Percentiles rank a stretch among this genome's conserved stretches.
phyloP scores from a whole-genome alignment of 148 eudicot species.

The Heliamphora exappendiculata region DNA sequence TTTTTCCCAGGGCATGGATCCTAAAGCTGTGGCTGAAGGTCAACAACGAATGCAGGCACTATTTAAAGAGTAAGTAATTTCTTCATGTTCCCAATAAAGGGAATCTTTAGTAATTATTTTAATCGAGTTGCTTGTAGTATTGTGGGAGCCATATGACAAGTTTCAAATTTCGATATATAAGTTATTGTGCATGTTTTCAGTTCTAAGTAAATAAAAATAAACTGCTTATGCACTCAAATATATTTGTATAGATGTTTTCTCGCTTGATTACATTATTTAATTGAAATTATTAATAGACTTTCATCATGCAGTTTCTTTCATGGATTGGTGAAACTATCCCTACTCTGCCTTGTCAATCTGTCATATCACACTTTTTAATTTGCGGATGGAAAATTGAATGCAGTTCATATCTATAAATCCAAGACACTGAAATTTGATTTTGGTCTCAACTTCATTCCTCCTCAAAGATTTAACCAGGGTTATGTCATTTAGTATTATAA shows the following conservation, averaged over 20 bases:
- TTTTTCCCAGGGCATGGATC: conserved; percentile 65
- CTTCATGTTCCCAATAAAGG: conserved; percentile 9
- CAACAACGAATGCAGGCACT: conserved; percentile 49
- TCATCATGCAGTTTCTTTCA: neutral
- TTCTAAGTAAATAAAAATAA: neutral
- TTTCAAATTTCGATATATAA: neutral
- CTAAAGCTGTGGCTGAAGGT: conserved; percentile 65
- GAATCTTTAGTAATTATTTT: neutral
- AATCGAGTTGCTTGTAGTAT: neutral
- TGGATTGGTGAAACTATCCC: neutral
- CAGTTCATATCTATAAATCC: neutral
- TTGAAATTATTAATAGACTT: neutral
- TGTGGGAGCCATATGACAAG: neutral
- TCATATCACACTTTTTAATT: no score
- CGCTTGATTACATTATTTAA: neutral
- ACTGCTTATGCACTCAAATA: neutral
- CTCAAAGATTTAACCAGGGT: neutral
- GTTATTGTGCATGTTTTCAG: neutral
- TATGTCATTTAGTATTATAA: neutral
- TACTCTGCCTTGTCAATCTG: neutral
- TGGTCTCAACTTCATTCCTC: neutral
- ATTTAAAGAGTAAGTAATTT: conserved; percentile 67
- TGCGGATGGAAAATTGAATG: neutral
- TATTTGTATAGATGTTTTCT: neutral
- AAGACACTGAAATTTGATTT: neutral